A percentile compares a stretch with the other conserved stretches of the same genome.
Evolutionary conservation across 2,329 filamentous ascomycete genomes (phyloP).

Genomic region (Calonectria hawksworthii): DNA sequence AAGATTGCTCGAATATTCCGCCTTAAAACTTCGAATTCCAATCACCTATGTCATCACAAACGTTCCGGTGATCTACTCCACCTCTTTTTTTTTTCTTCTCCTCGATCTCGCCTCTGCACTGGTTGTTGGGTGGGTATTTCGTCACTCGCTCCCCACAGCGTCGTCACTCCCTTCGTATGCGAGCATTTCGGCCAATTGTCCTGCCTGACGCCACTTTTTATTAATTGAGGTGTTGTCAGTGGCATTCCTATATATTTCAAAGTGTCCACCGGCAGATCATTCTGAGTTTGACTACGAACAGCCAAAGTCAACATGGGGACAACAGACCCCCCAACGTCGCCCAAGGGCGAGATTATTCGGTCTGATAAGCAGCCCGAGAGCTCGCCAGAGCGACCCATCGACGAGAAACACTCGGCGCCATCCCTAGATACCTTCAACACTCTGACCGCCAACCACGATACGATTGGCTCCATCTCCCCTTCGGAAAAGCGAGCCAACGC

Average conservation of each 20-base stretch:
- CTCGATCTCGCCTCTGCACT: constrained; percentile 28
- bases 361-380: constrained; percentile 18
- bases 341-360: constrained; percentile 31
- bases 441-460: constrained; percentile 40
- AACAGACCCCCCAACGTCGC: constrained; percentile 35
- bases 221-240: neutral
- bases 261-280: neutral
- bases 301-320: constrained; percentile 17
- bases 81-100: constrained; percentile 32
- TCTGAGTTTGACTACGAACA: neutral
- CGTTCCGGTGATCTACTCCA: constrained; percentile 36
- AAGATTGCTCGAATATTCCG: neutral
- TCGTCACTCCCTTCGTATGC: constrained; percentile 16
- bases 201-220: neutral
- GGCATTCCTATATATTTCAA: neutral
- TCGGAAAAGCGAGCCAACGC: constrained; percentile 50
- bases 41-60: constrained; percentile 35
- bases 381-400: constrained; percentile 24
- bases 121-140: constrained; percentile 29
- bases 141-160: constrained; percentile 34
- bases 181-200: neutral
- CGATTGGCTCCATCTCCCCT: constrained; percentile 43
- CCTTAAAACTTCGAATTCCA: constrained; percentile 15
- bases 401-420: constrained; percentile 43
- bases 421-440: constrained; percentile 50